Conservation (phyloP, 1,284 basidiomycete genomes). For the Papiliotrema nemorosa region DNA sequence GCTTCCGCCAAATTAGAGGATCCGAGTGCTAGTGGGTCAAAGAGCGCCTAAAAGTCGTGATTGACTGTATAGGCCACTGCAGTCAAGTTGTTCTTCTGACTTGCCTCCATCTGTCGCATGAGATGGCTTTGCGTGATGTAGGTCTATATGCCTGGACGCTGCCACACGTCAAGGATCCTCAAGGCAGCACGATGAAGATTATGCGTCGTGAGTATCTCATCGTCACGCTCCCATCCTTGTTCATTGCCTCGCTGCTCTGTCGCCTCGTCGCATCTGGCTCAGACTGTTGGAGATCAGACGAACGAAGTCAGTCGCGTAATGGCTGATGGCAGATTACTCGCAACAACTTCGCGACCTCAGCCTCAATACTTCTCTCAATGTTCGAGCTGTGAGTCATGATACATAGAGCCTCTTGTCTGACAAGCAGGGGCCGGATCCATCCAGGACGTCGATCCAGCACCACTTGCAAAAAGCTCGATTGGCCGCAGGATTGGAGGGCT, state of each 20-base stretch:
- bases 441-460: slow-evolving; percentile 30
- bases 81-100: slow-evolving; percentile 34
- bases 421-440: slow-evolving; percentile 32
- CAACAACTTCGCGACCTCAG: slow-evolving; percentile 13
- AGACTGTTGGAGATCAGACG: not conserved
- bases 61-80: slow-evolving; percentile 21
- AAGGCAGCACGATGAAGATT: slow-evolving; percentile 31
- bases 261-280: too few relatives aligned
- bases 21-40: not conserved
- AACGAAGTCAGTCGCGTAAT: not conserved
- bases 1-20: slow-evolving; percentile 1
- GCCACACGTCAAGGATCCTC: slow-evolving; percentile 28
- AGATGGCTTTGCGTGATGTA: slow-evolving; percentile 29
- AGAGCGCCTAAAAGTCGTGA: not conserved
- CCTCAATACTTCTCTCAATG: slow-evolving; percentile 7
- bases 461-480: slow-evolving; percentile 29
- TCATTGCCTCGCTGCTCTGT: too few relatives aligned
- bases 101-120: slow-evolving; percentile 35
- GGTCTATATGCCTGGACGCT: slow-evolving; percentile 34
- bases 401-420: not conserved
- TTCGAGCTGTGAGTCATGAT: slow-evolving; percentile 11
- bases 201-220: slow-evolving; percentile 30
- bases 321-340: slow-evolving; percentile 15
- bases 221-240: too few relatives aligned
- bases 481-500: slow-evolving; percentile 28